These are phyloP conservation scores for Aspergillus sparsus DNA, from an alignment of 495 filamentous ascomycete genomes.

Conservation along the genomic window DNA sequence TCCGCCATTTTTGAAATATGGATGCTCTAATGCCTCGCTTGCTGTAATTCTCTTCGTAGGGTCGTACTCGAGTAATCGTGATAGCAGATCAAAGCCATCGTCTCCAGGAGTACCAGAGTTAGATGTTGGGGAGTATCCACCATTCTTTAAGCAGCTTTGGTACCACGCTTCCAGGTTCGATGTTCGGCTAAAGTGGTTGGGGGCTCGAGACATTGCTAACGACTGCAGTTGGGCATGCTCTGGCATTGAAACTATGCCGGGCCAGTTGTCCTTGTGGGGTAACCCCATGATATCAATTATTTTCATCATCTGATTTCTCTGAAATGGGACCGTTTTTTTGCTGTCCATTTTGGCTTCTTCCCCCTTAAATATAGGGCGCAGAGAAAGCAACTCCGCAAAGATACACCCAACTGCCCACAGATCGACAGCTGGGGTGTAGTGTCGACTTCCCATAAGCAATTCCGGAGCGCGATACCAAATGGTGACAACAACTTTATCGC, in stretches of 20 bases:
- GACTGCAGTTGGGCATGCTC: constrained; percentile 77
- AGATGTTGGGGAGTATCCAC: constrained; percentile 53
- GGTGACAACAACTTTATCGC: constrained; percentile 98
- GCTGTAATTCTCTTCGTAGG: constrained; percentile 86
- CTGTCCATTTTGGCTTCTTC: constrained; percentile 98
- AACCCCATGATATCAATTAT: constrained; percentile 94
- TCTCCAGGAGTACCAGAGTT: constrained; percentile 60
- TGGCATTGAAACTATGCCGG: constrained; percentile 73
- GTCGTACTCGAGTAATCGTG: constrained; percentile 86
- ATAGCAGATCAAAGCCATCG: constrained; percentile 79
- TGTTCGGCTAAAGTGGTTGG: constrained; percentile 42
- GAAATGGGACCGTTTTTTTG: constrained; percentile 96
- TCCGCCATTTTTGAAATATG: constrained; percentile 74
- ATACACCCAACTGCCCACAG: constrained; percentile 98
- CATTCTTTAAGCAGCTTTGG: constrained; percentile 58
- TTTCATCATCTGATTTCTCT: constrained; percentile 98
- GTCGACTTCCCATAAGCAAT: constrained; percentile 81
- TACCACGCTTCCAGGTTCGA: constrained; percentile 68
- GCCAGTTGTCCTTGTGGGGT: constrained; percentile 88
- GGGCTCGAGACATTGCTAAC: constrained; percentile 52
- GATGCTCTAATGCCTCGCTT: constrained; percentile 78
- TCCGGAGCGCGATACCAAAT: constrained; percentile 99
- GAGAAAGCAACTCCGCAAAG: constrained; percentile 87
- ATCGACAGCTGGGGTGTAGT: constrained; percentile 96
- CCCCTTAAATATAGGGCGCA: constrained; percentile 96